These are phyloP conservation scores for Linnemannia elongata DNA, from an alignment of 192 early-diverging fungal species.

Conservation along the genomic window DNA sequence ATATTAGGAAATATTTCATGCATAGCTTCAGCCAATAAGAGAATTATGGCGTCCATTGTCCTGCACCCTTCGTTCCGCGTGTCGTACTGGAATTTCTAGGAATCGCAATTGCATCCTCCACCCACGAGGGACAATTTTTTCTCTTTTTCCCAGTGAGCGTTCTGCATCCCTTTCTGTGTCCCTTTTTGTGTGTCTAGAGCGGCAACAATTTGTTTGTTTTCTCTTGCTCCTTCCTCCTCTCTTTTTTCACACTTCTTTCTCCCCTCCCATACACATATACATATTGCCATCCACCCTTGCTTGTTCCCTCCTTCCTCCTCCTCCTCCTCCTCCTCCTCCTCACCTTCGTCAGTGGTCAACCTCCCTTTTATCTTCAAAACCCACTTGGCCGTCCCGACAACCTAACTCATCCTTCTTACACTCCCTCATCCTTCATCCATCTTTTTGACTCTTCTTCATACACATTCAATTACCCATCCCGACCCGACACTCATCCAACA, in stretches of 20 bases:
- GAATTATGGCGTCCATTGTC: no score
- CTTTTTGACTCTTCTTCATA: neutral
- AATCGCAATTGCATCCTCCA: slow-evolving; percentile 3
- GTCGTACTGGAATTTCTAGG: slow-evolving; percentile 3
- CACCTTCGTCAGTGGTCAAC: neutral
- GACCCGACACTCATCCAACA: neutral
- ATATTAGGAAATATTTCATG: no score
- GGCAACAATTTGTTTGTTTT: neutral
- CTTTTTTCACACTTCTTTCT: neutral
- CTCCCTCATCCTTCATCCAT: slow-evolving; percentile 1
- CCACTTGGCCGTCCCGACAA: neutral
- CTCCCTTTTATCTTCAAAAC: neutral
- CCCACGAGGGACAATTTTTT: slow-evolving; percentile 10
- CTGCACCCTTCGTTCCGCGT: no score
- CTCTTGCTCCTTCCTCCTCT: neutral
- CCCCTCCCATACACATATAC: neutral
- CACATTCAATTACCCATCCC: neutral
- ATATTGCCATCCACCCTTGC: neutral
- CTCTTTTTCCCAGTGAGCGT: neutral
- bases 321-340: neutral
- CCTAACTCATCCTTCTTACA: neutral
- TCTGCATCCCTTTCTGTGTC: neutral
- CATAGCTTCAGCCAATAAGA: no score
- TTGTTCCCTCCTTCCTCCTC: neutral
- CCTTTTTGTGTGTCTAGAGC: neutral